Base-by-base conservation (phyloP, 2,329 filamentous ascomycete genomes). In the Trichoderma sp. region DNA sequence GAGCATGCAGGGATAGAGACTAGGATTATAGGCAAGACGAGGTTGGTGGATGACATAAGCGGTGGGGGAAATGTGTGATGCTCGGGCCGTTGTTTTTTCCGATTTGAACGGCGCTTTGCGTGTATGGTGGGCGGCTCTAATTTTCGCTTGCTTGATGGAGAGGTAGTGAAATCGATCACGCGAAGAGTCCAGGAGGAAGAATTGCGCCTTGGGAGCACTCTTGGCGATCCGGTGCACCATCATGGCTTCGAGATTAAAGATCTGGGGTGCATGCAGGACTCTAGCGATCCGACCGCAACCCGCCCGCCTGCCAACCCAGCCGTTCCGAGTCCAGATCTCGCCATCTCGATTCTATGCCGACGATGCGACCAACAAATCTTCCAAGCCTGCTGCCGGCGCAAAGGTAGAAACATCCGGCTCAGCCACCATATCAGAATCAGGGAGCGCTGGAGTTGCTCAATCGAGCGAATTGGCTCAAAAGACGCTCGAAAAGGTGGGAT, bases 201-300 rank as follows among this genome's bases (percentile, higher is more conserved):
- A 70, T 68, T 68, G 65, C 32, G 69, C 65, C 67, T 52, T 55
- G 46, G n/a, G 30, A 59, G 52, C 24, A 59, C 59, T 51, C n/a
- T 64, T 54, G 56, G 65, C 54, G 34, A 46, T 59, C 43, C 46
- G 61, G 61, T 69, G 72, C 63, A 75, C 72, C 73, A 73, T 65
- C 73, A 79, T 79, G 78, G 75, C 76, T 75, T 72, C 78, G 68
- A 75, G 75, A 73, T 73, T 75, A 69, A 75, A 75, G 69, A 70
- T 79, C 68, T 79, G 76, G 78, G 75, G 76, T 46, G 77, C 75
- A 71, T 79, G 78, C 68, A 76, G 76, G 74, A 73, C 75, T 73
- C 73, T 80, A 60, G 76, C 75, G 65, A 66, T 78, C 70, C 75
- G 73, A 43, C 73, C 75, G 73, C 73, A 74, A 67, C 74, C 75